Evolutionary conservation across 768 basidiomycete genomes (phyloP).

Genomic region (Russula earlei): DNA sequence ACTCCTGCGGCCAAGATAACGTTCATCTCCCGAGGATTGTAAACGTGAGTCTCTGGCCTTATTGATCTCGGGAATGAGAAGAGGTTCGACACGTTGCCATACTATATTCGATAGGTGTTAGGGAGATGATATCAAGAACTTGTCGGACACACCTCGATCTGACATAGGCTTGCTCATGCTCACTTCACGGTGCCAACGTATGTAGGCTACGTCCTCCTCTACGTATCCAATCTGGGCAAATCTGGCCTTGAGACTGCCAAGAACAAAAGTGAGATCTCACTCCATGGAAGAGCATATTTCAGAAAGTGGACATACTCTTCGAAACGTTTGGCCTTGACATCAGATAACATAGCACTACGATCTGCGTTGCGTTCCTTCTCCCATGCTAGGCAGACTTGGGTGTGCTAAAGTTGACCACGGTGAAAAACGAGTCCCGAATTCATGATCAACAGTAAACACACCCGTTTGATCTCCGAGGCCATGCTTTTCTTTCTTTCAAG

Average conservation of each 20-base stretch:
- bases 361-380: slow-evolving; percentile 5
- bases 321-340: slow-evolving; percentile 8
- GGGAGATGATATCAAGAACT: not conserved
- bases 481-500: not conserved
- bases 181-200: slow-evolving; percentile 12
- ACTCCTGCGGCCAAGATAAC: not conserved
- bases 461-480: not conserved
- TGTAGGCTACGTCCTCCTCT: not conserved
- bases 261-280: not conserved
- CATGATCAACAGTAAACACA: not conserved
- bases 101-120: not conserved
- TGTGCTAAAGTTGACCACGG: not conserved
- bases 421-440: not conserved
- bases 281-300: not conserved
- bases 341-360: slow-evolving; percentile 3
- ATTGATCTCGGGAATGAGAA: slow-evolving; percentile 1
- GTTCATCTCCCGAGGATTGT: not conserved
- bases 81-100: slow-evolving; percentile 4
- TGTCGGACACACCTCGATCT: slow-evolving; percentile 3
- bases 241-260: slow-evolving; percentile 3
- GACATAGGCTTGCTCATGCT: slow-evolving; percentile 8
- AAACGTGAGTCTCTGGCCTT: not conserved
- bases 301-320: slow-evolving; percentile 3
- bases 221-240: not conserved
- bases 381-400: slow-evolving; percentile 1